Evolutionary conservation across 495 filamentous ascomycete species (phyloP).

Genomic region (Lentithecium fluviatile): DNA sequence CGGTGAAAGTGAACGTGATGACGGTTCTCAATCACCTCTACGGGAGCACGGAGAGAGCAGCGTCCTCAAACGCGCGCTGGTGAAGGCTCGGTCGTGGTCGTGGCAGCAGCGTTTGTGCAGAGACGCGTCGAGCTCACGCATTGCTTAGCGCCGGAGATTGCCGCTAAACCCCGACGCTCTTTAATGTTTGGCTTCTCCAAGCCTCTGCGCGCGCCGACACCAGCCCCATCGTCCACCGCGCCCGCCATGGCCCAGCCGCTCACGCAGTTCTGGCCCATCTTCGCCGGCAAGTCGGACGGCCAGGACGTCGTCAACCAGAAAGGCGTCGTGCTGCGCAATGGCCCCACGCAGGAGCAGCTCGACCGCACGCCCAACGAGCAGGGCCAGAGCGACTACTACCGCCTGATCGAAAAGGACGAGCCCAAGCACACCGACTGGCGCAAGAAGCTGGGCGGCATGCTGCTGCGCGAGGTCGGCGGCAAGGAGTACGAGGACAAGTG

Average conservation of each 20-base stretch:
- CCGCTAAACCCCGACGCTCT: no score
- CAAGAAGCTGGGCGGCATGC: constrained; percentile 55
- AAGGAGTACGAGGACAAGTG: constrained; percentile 43
- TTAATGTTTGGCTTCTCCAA: no score
- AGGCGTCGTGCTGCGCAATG: constrained; percentile 45
- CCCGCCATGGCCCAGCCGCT: constrained; percentile 24
- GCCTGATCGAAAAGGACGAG: constrained; percentile 43
- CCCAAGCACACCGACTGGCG: constrained; percentile 55
- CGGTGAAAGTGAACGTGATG: no score
- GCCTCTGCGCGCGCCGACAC: no score
- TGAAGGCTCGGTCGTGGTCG: no score
- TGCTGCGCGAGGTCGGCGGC: constrained; percentile 47
- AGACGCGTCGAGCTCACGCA: no score
- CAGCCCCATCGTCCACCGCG: not conserved
- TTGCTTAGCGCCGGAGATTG: no score
- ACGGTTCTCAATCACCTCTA: no score
- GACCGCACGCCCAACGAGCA: constrained; percentile 48
- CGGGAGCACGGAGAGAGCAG: no score
- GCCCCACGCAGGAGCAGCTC: constrained; percentile 48
- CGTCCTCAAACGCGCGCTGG: no score
- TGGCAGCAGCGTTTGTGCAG: no score
- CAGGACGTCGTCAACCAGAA: constrained; percentile 36
- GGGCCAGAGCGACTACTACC: constrained; percentile 52
- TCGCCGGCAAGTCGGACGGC: constrained; percentile 46
- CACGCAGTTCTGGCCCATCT: constrained; percentile 44